These are phyloP conservation scores for Colletotrichum incanum DNA, from an alignment of 2,329 filamentous ascomycete species.

Conservation along the genomic window DNA sequence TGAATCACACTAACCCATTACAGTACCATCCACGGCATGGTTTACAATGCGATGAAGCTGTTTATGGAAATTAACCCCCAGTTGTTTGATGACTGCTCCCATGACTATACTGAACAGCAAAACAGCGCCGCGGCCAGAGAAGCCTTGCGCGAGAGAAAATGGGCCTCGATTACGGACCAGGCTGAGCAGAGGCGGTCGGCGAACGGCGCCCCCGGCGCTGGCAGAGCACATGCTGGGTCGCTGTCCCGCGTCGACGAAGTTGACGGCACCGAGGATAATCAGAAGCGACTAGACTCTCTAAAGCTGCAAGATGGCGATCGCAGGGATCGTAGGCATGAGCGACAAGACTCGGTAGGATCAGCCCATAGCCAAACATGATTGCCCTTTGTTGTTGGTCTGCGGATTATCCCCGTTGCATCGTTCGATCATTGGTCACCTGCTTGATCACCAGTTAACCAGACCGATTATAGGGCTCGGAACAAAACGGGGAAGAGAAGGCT, in stretches of 20 bases:
- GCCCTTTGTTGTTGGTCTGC: constrained; percentile 16
- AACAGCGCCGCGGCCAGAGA: constrained; percentile 91
- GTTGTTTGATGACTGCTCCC: constrained; percentile 97
- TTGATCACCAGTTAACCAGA: constrained; percentile 21
- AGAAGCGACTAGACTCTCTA: constrained; percentile 89
- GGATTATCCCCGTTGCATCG: neutral
- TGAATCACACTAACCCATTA: constrained; percentile 50
- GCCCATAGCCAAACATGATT: constrained; percentile 66
- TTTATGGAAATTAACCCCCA: constrained; percentile 99
- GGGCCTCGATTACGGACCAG: constrained; percentile 88
- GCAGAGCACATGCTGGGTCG: constrained; percentile 57
- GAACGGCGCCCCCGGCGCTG: constrained; percentile 53
- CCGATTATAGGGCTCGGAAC: constrained; percentile 31
- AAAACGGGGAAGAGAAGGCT: constrained; percentile 35
- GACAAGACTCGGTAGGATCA: constrained; percentile 73
- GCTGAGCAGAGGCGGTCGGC: constrained; percentile 77
- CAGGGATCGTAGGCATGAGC: constrained; percentile 71
- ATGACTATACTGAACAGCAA: constrained; percentile 97
- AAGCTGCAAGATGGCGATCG: constrained; percentile 89
- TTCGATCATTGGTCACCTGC: neutral
- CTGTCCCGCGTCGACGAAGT: constrained; percentile 78
- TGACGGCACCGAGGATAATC: constrained; percentile 87
- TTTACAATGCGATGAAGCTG: constrained; percentile 99
- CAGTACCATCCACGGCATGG: constrained; percentile 99
- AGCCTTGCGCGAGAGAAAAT: constrained; percentile 85